Evolutionary conservation across 75 land plant genomes (phyloP).

Genomic region (Sequoiadendron giganteum): DNA sequence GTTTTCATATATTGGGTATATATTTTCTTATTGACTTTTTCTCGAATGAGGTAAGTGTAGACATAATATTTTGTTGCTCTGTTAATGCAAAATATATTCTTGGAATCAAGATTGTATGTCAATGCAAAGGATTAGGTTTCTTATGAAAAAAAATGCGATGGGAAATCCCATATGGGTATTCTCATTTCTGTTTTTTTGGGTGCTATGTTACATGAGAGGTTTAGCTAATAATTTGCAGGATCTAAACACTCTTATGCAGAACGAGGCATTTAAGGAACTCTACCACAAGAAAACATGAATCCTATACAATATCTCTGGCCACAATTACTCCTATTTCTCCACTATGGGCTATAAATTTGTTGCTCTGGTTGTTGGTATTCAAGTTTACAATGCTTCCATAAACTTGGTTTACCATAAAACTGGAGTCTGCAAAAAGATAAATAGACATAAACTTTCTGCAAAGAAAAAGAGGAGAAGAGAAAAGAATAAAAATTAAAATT

Average conservation of each 20-base stretch:
- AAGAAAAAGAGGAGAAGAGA: too few species aligned
- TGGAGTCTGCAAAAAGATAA: too few species aligned
- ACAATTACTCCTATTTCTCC: constrained; percentile 6
- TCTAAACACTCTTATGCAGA: neutral
- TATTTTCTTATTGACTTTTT: too few species aligned
- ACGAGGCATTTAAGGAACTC: constrained; percentile 2
- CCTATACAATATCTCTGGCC: constrained; percentile 15
- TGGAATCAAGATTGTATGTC: neutral
- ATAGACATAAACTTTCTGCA: too few species aligned
- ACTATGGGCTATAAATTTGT: constrained; percentile 14
- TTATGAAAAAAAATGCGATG: neutral
- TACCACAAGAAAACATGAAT: constrained; percentile 20
- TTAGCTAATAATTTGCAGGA: neutral
- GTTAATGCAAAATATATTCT: neutral
- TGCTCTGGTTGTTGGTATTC: constrained; percentile 16
- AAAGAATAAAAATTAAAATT: too few species aligned
- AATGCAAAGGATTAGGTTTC: neutral
- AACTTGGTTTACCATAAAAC: too few species aligned
- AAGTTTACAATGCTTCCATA: constrained; percentile 14
- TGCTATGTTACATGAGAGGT: neutral
- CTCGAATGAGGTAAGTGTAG: too few species aligned
- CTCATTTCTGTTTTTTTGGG: neutral
- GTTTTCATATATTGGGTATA: too few species aligned
- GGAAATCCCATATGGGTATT: constrained; percentile 5
- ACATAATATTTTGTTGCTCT: too few species aligned